Conservation (phyloP, 1,139 yeast species). For the Ogataea hybrid region DNA sequence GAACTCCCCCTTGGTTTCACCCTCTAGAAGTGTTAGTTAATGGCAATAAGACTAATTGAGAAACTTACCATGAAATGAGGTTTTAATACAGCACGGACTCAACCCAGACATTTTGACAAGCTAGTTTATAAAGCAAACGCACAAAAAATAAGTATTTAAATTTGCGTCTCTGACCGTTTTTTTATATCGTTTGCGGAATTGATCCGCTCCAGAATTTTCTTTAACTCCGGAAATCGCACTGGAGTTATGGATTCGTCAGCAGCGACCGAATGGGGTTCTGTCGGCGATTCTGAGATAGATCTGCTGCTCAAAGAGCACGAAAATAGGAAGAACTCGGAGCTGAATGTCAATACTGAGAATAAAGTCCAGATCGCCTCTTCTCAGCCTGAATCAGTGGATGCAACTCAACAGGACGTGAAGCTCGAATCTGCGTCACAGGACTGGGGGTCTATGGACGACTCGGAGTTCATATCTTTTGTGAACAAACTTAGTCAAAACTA, state of each 20-base stretch:
- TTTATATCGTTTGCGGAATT: neutral
- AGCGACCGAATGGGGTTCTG: conserved; percentile 21
- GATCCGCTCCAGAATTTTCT: neutral
- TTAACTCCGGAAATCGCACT: too few species aligned
- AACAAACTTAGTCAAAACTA: conserved; percentile 35
- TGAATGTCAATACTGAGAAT: neutral
- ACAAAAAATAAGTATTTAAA: neutral
- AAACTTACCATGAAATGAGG: conserved; percentile 39
- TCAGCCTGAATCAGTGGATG: conserved; percentile 13
- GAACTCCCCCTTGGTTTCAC: conserved; percentile 46
- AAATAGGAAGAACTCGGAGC: neutral
- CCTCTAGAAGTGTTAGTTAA: conserved; percentile 28
- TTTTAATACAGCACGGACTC: conserved; percentile 49
- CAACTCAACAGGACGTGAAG: conserved; percentile 10
- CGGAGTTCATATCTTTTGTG: conserved; percentile 41
- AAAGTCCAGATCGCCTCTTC: conserved; percentile 16
- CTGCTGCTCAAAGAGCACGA: conserved; percentile 4
- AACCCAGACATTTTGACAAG: conserved; percentile 6
- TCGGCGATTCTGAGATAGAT: conserved; percentile 18
- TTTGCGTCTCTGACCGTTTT: too few species aligned
- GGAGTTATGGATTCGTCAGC: neutral
- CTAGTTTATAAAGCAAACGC: neutral
- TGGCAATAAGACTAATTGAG: too few species aligned
- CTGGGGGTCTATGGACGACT: conserved; percentile 41
- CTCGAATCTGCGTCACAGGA: conserved; percentile 11